Conservation (phyloP, 1,139 yeast genomes). For the Sugiyamaella neomexicana region DNA sequence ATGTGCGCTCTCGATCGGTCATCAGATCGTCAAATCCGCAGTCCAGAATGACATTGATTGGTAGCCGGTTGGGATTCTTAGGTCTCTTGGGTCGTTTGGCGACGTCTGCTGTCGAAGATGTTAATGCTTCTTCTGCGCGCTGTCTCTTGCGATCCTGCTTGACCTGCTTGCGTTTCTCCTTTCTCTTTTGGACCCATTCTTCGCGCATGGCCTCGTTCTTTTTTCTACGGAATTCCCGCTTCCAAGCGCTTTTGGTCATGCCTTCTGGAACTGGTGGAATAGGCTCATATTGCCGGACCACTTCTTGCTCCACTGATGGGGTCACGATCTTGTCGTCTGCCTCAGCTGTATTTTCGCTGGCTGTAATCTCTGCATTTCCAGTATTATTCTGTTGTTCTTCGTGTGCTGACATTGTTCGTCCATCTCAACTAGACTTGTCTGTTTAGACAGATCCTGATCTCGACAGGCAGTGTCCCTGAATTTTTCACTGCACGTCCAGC, state of each 20-base stretch:
- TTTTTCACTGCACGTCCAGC: not conserved
- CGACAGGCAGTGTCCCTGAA: not conserved
- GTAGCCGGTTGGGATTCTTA: constrained; percentile 20
- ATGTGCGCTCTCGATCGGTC: constrained; percentile 73
- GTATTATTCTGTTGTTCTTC: not conserved
- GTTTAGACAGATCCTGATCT: not conserved
- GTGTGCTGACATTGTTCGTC: not conserved
- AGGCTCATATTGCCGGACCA: constrained; percentile 12
- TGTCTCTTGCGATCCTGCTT: constrained; percentile 35
- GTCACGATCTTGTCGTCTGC: not conserved
- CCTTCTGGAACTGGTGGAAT: constrained; percentile 65
- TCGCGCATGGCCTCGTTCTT: constrained; percentile 67
- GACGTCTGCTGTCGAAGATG: not conserved
- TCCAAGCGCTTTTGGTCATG: constrained; percentile 82
- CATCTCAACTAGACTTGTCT: no score
- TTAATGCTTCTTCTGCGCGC: not conserved
- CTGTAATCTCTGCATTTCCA: no score
- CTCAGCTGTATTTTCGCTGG: no score
- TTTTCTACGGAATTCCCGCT: constrained; percentile 60
- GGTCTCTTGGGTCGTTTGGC: constrained; percentile 15
- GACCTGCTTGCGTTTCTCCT: constrained; percentile 46
- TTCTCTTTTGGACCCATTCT: constrained; percentile 54
- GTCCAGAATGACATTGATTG: constrained; percentile 59
- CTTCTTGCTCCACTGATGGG: not conserved
- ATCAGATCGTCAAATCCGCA: constrained; percentile 89